A percentile compares a stretch with the other conserved stretches of the same genome.
These are phyloP conservation scores for Aspergillus ostianus DNA, from an alignment of 495 filamentous ascomycete species.

Conservation along the genomic window DNA sequence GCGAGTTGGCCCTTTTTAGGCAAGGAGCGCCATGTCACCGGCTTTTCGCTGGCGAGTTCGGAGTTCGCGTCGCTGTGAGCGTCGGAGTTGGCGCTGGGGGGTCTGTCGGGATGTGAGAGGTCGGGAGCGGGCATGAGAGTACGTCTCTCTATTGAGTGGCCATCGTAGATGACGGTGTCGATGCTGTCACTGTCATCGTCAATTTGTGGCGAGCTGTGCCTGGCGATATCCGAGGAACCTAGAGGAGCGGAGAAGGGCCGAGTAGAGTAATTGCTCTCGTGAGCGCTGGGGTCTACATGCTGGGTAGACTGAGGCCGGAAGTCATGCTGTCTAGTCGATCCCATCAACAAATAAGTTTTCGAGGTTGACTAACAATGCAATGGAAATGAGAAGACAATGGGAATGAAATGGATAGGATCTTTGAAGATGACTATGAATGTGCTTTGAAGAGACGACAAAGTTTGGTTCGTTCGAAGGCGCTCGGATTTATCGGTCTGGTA, in stretches of 20 bases:
- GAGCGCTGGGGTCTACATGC: constrained; percentile 17
- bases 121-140: constrained; percentile 14
- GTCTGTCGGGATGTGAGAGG: constrained; percentile 18
- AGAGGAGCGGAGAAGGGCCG: constrained; percentile 2
- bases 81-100: constrained; percentile 5
- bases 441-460: background rate
- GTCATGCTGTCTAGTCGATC: constrained; percentile 12
- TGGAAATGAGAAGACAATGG: background rate
- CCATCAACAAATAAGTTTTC: constrained; percentile 10
- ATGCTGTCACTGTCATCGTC: constrained; percentile 22
- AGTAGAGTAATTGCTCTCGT: background rate
- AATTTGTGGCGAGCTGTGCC: background rate
- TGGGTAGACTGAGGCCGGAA: constrained; percentile 3
- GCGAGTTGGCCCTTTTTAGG: constrained; percentile 73
- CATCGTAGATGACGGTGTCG: constrained; percentile 18
- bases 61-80: constrained; percentile 1
- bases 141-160: constrained; percentile 7
- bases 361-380: background rate
- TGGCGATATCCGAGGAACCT: background rate
- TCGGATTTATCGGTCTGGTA: background rate
- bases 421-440: background rate
- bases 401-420: background rate
- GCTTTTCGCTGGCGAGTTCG: constrained; percentile 28
- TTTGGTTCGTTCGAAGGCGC: background rate
- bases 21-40: constrained; percentile 65